Evolutionary conservation across 345 rosid genomes (phyloP).

Genomic region (Mangifera indica): DNA sequence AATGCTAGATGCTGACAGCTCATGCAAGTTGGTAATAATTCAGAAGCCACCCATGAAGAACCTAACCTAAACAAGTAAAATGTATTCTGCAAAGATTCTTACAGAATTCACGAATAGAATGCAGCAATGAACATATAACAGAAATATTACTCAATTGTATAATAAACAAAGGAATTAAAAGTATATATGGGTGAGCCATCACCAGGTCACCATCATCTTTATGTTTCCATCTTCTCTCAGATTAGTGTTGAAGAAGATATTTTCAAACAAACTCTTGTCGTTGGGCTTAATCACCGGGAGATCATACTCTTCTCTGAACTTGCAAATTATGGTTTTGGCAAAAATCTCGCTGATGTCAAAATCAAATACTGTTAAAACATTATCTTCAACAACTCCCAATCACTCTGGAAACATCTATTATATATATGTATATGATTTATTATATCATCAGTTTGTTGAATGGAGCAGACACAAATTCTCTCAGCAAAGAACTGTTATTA

Average conservation of each 20-base stretch:
- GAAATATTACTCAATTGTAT: too few relatives aligned
- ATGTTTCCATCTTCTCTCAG: slow-evolving; percentile 13
- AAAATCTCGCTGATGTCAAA: slow-evolving; percentile 41
- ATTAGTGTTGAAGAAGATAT: not conserved
- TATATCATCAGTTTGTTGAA: too few relatives aligned
- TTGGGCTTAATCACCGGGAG: slow-evolving; percentile 10
- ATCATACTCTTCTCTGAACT: slow-evolving; percentile 37
- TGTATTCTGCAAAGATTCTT: slow-evolving; percentile 39
- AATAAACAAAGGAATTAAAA: too few relatives aligned
- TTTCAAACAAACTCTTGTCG: slow-evolving; percentile 21
- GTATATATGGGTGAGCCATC: too few relatives aligned
- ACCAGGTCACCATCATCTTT: slow-evolving; percentile 26
- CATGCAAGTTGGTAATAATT: not conserved
- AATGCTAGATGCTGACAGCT: not conserved
- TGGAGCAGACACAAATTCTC: too few relatives aligned
- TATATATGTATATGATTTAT: too few relatives aligned
- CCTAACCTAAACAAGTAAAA: slow-evolving; percentile 6
- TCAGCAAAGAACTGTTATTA: too few relatives aligned
- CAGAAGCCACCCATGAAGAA: slow-evolving; percentile 9
- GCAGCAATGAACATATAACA: too few relatives aligned
- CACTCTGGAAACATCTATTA: slow-evolving; percentile 72
- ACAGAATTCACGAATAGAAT: too few relatives aligned
- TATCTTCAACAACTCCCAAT: slow-evolving; percentile 55
- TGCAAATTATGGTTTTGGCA: slow-evolving; percentile 45
- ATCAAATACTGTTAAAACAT: slow-evolving; percentile 56